Evolutionary conservation across 768 basidiomycete species (phyloP).

Genomic region (Mycena maculata): DNA sequence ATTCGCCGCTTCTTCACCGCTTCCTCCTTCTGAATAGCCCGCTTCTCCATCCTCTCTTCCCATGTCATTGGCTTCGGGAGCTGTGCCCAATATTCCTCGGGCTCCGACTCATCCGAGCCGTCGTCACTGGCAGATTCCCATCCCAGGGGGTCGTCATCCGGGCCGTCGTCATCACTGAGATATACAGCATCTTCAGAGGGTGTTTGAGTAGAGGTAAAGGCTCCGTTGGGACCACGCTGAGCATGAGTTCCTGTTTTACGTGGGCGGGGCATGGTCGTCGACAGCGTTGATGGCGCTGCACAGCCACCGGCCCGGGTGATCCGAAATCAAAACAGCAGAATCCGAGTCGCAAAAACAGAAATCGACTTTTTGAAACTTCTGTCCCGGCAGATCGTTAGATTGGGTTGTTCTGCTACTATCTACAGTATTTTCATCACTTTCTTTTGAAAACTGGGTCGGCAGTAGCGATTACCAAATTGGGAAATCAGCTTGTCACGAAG

Average conservation of each 20-base stretch:
- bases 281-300: background rate
- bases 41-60: background rate
- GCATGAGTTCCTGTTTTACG: no score
- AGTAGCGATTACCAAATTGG: constrained; percentile 9
- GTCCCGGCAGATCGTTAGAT: background rate
- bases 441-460: background rate
- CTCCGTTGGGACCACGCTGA: no score
- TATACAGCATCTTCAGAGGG: no score
- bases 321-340: constrained; percentile 12
- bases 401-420: background rate
- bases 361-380: background rate
- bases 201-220: no score
- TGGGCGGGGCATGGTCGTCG: no score
- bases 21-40: no score
- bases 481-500: constrained; percentile 10
- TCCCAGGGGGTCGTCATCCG: no score
- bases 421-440: background rate
- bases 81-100: no score
- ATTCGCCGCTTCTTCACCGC: background rate
- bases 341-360: background rate
- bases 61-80: background rate
- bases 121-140: no score
- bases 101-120: no score
- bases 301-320: constrained; percentile 8
- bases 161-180: no score